Base-by-base conservation (phyloP, 1,284 basidiomycete genomes). In the Puccinia polysora region DNA sequence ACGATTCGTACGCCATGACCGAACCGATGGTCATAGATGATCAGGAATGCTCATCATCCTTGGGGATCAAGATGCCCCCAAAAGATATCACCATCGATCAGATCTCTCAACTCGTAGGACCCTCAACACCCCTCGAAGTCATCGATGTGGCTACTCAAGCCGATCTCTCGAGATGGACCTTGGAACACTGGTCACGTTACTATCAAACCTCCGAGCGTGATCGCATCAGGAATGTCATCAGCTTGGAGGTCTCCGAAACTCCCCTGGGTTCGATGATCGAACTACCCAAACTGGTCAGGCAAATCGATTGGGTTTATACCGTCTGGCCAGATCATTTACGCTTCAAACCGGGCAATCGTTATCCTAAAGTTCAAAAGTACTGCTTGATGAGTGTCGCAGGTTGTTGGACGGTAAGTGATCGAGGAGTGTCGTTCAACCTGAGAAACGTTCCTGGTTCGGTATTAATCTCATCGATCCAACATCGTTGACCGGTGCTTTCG, bases 301-400 rank as follows among this genome's bases (percentile, higher is more conserved):
- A 97, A 73, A 80, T 96, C 74, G 95, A 97, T 77, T 98, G 95
- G 95, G 94, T 97, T 10, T 91, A 96, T 78, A 90, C 89, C 75
- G 91, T 88, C 79, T 98, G 95, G 95, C 91, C 90, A 0, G 30
- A 69, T 53, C 74, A 78, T 53, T 75, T 77, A 45, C 79, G 77
- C 10, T 75, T 75, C n/a, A n/a, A n/a, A 20, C n/a, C 45, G 8
- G 72, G 65, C 56, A 69, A 73, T 20, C 76, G 76, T 23, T 97
- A 91, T 80, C 95, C 95, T 5, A 95, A 96, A 77, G 95, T 98
- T 4, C 92, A 96, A 78, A 81, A 96, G 53, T 98, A 98, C 80
- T 96, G 94, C 78, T 82, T 98, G 74, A 97, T 97, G 91, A 88
- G 91, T 65, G 89, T 87, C 15, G 83, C 83, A 25, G 84, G 85